phyloP scores from a whole-genome alignment of 2,329 filamentous ascomycete species.

The Hypoxylon sp. region DNA sequence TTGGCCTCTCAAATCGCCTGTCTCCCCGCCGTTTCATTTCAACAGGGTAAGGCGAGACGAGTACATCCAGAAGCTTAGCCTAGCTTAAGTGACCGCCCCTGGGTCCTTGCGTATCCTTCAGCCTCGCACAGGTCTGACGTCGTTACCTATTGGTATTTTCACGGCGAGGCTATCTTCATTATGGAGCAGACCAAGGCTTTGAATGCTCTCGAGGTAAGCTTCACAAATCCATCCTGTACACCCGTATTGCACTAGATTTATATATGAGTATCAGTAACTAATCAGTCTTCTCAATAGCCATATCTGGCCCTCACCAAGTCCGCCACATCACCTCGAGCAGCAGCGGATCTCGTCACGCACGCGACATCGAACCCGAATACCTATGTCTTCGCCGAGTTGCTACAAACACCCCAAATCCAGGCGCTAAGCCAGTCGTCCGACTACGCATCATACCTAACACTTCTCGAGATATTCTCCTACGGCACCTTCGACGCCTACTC shows the following conservation, averaged over 20 bases:
- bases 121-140: slow-evolving; percentile 24
- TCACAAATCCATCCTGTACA: neutral
- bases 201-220: slow-evolving; percentile 67
- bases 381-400: slow-evolving; percentile 93
- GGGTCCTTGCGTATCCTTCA: slow-evolving; percentile 9
- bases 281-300: slow-evolving; percentile 62
- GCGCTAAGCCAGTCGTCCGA: slow-evolving; percentile 70
- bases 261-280: neutral
- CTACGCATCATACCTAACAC: slow-evolving; percentile 68
- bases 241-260: neutral
- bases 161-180: slow-evolving; percentile 34
- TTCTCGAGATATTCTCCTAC: slow-evolving; percentile 91
- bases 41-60: slow-evolving; percentile 5
- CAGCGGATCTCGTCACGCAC: slow-evolving; percentile 84
- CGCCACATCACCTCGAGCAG: slow-evolving; percentile 82
- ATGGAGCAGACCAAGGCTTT: slow-evolving; percentile 80
- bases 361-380: slow-evolving; percentile 91
- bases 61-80: slow-evolving; percentile 24
- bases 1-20: slow-evolving; percentile 1
- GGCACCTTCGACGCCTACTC: slow-evolving; percentile 84
- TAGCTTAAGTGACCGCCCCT: slow-evolving; percentile 18
- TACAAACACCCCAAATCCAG: slow-evolving; percentile 81
- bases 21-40: slow-evolving; percentile 19
- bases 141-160: slow-evolving; percentile 14
- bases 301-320: slow-evolving; percentile 90